phyloP scores from a whole-genome alignment of 768 basidiomycete genomes.

The Neoboletus brunneissimus region DNA sequence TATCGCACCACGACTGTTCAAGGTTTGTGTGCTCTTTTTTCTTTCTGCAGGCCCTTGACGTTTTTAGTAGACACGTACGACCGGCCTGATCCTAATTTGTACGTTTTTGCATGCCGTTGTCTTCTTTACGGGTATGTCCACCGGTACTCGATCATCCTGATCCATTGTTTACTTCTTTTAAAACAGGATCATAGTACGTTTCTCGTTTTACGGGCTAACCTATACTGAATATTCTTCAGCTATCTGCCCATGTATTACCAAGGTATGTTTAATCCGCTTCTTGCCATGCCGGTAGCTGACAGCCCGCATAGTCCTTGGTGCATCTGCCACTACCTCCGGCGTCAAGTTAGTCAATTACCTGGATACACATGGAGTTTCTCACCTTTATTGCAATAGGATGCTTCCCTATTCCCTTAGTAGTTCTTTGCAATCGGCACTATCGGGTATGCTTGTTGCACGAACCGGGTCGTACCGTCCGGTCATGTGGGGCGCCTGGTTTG shows the following conservation, averaged over 20 bases:
- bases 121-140: slow-evolving; percentile 33
- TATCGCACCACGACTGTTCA: slow-evolving; percentile 40
- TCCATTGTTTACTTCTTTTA: not conserved
- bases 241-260: slow-evolving; percentile 44
- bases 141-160: not conserved
- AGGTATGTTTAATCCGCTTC: slow-evolving; percentile 9
- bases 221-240: slow-evolving; percentile 15
- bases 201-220: not conserved
- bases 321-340: slow-evolving; percentile 34
- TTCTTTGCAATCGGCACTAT: slow-evolving; percentile 17
- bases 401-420: slow-evolving; percentile 34
- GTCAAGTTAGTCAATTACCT: slow-evolving; percentile 22
- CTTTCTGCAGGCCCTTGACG: not conserved
- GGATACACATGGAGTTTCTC: not conserved
- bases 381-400: slow-evolving; percentile 26
- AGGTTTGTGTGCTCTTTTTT: slow-evolving; percentile 12
- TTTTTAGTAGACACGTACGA: slow-evolving; percentile 37
- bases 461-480: slow-evolving; percentile 31
- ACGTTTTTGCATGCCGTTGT: slow-evolving; percentile 34
- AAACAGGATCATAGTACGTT: slow-evolving; percentile 28
- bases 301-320: slow-evolving; percentile 31
- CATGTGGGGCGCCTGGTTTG: slow-evolving; percentile 30
- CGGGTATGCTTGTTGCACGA: slow-evolving; percentile 27
- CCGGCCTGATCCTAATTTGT: slow-evolving; percentile 30
- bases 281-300: not conserved